Evolutionary conservation across 306 rosid genomes (phyloP).

Genomic region (Begonia peltatifolia): DNA sequence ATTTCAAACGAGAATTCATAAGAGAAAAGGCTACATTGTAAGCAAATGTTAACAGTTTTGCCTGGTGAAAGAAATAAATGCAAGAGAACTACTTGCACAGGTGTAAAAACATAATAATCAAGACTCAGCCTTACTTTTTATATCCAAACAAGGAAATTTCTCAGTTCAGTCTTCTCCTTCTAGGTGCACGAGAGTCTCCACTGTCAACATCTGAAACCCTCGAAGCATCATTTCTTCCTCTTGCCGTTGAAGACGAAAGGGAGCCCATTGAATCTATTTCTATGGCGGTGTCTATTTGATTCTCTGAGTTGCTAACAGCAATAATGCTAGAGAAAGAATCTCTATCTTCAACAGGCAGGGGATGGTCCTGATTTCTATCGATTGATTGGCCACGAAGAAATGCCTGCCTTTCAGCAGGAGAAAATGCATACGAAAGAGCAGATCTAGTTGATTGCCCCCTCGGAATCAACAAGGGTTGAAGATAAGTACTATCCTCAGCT

Average conservation of each 20-base stretch:
- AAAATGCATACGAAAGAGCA: slow-evolving; percentile 53
- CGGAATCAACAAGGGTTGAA: slow-evolving; percentile 37
- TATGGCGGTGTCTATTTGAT: slow-evolving; percentile 26
- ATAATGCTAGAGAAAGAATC: slow-evolving; percentile 90
- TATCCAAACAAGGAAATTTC: background rate
- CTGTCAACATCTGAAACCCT: slow-evolving; percentile 84
- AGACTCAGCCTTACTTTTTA: too few species aligned
- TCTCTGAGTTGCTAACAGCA: slow-evolving; percentile 82
- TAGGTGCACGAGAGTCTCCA: slow-evolving; percentile 86
- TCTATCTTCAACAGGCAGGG: slow-evolving; percentile 74
- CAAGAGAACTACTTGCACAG: slow-evolving; percentile 10
- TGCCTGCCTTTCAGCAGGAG: slow-evolving; percentile 47
- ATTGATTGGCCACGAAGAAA: slow-evolving; percentile 38
- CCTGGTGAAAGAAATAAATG: background rate
- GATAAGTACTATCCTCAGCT: slow-evolving; percentile 41
- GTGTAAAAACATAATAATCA: background rate
- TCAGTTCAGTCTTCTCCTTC: slow-evolving; percentile 80
- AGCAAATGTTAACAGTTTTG: too few species aligned
- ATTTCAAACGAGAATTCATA: too few species aligned
- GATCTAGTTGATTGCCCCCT: slow-evolving; percentile 56
- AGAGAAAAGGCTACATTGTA: too few species aligned
- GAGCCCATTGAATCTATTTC: slow-evolving; percentile 66
- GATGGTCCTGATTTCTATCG: slow-evolving; percentile 54
- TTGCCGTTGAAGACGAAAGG: slow-evolving; percentile 78
- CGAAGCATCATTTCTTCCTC: slow-evolving; percentile 67